Conservation (phyloP, 805 yeast genomes). For the Ogataea wickerhamii region DNA sequence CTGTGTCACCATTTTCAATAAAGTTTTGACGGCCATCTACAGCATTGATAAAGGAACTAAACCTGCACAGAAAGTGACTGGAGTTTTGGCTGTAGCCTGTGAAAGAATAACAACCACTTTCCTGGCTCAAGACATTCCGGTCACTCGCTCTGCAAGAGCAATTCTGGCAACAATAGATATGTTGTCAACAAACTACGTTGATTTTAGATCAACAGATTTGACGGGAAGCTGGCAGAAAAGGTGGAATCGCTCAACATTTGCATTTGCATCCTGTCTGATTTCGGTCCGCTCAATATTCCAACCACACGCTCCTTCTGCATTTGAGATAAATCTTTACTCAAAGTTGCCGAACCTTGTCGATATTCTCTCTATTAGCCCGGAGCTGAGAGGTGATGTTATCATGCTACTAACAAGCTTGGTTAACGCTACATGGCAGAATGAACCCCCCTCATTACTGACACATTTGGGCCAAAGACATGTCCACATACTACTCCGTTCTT, state of each 20-base stretch:
- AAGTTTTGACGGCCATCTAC: slow-evolving; percentile 50
- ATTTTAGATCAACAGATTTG: slow-evolving; percentile 29
- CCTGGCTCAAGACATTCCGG: slow-evolving; percentile 47
- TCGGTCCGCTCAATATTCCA: slow-evolving; percentile 48
- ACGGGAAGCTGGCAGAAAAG: slow-evolving; percentile 45
- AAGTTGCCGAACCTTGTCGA: slow-evolving; percentile 55
- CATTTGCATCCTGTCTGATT: slow-evolving; percentile 54
- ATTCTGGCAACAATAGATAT: slow-evolving; percentile 48
- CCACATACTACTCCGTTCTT: slow-evolving; percentile 51
- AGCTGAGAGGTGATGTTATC: slow-evolving; percentile 49
- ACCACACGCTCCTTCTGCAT: slow-evolving; percentile 52
- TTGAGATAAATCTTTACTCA: slow-evolving; percentile 60
- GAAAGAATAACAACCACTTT: slow-evolving; percentile 51
- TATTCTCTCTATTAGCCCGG: slow-evolving; percentile 48
- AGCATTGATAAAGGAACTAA: slow-evolving; percentile 43
- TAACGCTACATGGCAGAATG: slow-evolving; percentile 50
- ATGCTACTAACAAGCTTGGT: slow-evolving; percentile 57
- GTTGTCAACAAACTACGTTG: slow-evolving; percentile 30
- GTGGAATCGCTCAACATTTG: slow-evolving; percentile 50
- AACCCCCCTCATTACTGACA: slow-evolving; percentile 76
- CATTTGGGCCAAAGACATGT: slow-evolving; percentile 71
- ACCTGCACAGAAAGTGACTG: slow-evolving; percentile 42
- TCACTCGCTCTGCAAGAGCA: slow-evolving; percentile 52
- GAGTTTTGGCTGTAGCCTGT: slow-evolving; percentile 50
- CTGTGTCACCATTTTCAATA: slow-evolving; percentile 51